These are phyloP conservation scores for Suaeda aralocaspica DNA, from an alignment of 148 eudicot genomes.

Conservation along the genomic window DNA sequence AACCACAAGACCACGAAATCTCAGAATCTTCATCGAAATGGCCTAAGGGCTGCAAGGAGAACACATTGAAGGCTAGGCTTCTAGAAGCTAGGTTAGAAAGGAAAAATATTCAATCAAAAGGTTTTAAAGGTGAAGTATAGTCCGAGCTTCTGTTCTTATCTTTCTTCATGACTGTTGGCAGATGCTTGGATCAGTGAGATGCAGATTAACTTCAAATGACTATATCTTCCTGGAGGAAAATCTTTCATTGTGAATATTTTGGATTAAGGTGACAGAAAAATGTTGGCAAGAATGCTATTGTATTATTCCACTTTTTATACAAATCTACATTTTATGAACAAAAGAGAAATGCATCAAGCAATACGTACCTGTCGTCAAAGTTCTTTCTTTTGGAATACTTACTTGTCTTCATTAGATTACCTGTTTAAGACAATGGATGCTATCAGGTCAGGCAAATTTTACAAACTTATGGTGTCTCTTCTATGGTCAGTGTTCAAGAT, in stretches of 20 bases:
- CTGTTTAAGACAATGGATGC: too few species aligned
- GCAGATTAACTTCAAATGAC: constrained; percentile 7
- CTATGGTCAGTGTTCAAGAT: too few species aligned
- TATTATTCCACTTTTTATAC: not conserved
- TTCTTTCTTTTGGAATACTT: too few species aligned
- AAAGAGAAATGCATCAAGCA: not conserved
- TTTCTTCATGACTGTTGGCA: constrained; percentile 9
- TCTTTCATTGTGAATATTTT: constrained; percentile 19
- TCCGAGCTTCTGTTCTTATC: not conserved
- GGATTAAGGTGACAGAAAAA: not conserved
- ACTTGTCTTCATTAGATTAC: not conserved
- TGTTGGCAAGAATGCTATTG: not conserved
- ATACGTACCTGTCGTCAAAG: not conserved
- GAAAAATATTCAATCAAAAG: constrained; percentile 36
- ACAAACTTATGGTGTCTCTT: too few species aligned
- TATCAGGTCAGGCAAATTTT: too few species aligned
- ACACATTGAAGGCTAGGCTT: constrained; percentile 71
- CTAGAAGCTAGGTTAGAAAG: constrained; percentile 86
- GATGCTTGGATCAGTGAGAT: not conserved
- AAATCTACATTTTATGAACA: not conserved
- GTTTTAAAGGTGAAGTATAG: constrained; percentile 32
- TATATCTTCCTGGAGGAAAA: not conserved
- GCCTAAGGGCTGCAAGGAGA: constrained; percentile 38
- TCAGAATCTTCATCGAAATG: constrained; percentile 41
- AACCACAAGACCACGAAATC: constrained; percentile 34